These are phyloP conservation scores for Tuber umbilicatum DNA, from an alignment of 495 filamentous ascomycete genomes.

Conservation along the genomic window DNA sequence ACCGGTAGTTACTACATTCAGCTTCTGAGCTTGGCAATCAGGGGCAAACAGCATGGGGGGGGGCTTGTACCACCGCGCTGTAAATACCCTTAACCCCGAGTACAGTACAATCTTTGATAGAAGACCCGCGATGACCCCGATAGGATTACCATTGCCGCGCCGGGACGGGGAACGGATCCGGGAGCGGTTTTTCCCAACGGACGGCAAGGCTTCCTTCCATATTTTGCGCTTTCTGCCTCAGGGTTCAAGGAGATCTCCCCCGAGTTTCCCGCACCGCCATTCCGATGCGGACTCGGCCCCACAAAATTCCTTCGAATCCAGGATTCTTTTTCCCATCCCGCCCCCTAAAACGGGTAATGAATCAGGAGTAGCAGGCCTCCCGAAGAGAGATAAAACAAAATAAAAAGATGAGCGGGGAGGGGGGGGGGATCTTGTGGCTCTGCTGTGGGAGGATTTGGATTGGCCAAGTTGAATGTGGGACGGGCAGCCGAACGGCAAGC, in stretches of 20 bases:
- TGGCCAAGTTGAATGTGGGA: background rate
- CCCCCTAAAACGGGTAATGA: background rate
- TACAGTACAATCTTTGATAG: no score
- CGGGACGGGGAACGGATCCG: background rate
- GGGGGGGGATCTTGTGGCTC: background rate
- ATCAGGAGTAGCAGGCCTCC: background rate
- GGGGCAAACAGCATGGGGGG: no score
- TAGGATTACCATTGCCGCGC: background rate
- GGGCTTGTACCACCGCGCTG: no score
- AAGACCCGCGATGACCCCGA: background rate
- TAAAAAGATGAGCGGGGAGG: background rate
- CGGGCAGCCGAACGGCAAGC: background rate
- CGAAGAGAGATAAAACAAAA: background rate
- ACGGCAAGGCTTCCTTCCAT: background rate
- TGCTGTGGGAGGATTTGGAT: background rate
- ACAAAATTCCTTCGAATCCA: background rate
- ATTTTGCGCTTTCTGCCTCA: background rate
- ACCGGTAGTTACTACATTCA: no score
- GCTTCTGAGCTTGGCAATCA: no score
- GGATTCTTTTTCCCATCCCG: background rate
- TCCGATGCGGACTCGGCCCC: background rate
- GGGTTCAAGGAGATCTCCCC: background rate
- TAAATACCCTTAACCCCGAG: no score
- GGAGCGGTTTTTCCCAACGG: background rate
- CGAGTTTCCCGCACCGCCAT: background rate